Percentiles rank a stretch among this genome's conserved stretches.
Conservation (phyloP, 345 rosid genomes). For the Clarkia xantiana region DNA sequence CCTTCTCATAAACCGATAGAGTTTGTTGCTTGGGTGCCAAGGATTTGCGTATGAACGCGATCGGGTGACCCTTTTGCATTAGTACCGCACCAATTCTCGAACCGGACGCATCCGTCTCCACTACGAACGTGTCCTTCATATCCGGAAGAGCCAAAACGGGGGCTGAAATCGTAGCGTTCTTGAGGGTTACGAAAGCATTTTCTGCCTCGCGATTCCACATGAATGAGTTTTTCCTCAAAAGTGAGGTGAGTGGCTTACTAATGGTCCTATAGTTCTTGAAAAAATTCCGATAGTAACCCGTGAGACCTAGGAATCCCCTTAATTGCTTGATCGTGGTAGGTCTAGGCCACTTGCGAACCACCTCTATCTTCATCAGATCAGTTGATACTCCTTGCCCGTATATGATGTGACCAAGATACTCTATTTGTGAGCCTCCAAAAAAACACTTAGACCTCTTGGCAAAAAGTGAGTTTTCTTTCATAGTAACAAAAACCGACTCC, state of each 20-base stretch:
- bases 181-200: neutral
- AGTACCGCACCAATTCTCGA: neutral
- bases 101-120: neutral
- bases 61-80: neutral
- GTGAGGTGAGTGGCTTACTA: neutral
- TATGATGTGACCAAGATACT: neutral
- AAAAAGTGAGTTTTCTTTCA: neutral
- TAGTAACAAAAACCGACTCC: neutral
- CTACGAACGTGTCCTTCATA: neutral
- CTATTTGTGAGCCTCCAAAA: neutral
- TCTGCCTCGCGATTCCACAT: neutral
- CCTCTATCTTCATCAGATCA: neutral
- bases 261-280: neutral
- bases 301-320: neutral
- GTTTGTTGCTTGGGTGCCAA: neutral
- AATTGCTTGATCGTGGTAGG: neutral
- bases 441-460: neutral
- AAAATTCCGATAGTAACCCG: neutral
- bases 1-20: constrained; percentile 1
- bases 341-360: neutral
- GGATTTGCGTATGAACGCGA: neutral
- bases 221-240: neutral
- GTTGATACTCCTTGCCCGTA: neutral
- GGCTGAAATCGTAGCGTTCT: neutral
- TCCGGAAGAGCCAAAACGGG: neutral